Evolutionary conservation across 2,329 filamentous ascomycete species (phyloP), one percentile per base, ranked within the genome.

Genomic region (Nigrospora oryzae): DNA sequence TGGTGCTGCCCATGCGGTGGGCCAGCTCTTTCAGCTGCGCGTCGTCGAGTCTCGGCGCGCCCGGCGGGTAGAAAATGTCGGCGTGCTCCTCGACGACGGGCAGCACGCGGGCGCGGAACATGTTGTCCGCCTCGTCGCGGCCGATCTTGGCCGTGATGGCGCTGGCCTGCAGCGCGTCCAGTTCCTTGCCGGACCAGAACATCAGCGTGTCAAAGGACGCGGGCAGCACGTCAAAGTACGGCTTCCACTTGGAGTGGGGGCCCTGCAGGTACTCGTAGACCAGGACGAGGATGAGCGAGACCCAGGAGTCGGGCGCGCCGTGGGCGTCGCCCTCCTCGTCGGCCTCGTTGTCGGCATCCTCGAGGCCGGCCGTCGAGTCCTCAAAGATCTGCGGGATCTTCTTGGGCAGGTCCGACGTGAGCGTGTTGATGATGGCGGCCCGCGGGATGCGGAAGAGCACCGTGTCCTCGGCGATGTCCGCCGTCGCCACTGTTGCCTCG

Each of bases 1-100:
- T 91, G 14, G 85, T 81, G 49, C 84, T 90, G 1, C 86, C 89
- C 83, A 95, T 90, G 10, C 80, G 75, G 60, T 95, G 89, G 43
- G 86, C 84, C 15, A 81, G 58, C 8, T 53, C 49, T 2, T 77
- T 50, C 2, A 81, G 60, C 19, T 74, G 63, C 2, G 65, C 63
- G 23, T 79, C 74, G 12, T 52, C 57, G 7, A 67, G 58, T 2
- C 49, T 52, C 6, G 48, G 51, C 53, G 64, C 55, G 0, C 60
- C 61, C 0, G 50, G 50, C 0, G 66, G 61, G 36, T 68, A 73
- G 46, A 81, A 81, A 1, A 75, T 53, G 4, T 56, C 43, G 6
- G 64, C 57, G 45, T 79, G 60, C 6, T 61, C 56, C n/a, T 69
- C 62, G 31, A 81, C 61, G 7, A 73, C 63, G 0, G 76, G 71